Conservation (phyloP, 2,329 filamentous ascomycete genomes). For the Cladosporium sp. region DNA sequence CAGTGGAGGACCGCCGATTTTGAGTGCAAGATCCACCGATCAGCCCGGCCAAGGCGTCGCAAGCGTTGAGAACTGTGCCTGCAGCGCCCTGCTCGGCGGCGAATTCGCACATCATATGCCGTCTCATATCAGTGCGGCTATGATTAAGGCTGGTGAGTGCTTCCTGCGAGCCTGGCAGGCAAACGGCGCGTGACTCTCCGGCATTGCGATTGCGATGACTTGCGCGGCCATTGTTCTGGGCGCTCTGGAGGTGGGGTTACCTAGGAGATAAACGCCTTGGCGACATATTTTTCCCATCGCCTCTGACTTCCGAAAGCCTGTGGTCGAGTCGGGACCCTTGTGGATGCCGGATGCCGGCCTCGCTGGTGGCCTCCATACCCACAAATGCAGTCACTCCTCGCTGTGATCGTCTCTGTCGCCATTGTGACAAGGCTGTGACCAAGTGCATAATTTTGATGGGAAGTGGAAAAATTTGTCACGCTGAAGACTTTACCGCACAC, state of each 20-base stretch:
- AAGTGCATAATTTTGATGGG: neutral
- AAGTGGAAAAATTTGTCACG: neutral
- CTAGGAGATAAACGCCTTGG: neutral
- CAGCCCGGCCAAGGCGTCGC: conserved; percentile 16
- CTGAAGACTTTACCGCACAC: neutral
- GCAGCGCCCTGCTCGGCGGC: conserved; percentile 5
- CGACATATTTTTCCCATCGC: conserved; percentile 8
- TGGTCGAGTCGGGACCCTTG: neutral
- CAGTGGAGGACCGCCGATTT: conserved; percentile 17
- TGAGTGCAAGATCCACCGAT: conserved; percentile 15
- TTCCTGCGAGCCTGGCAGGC: neutral
- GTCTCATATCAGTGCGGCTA: conserved; percentile 9
- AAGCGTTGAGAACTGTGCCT: conserved; percentile 14
- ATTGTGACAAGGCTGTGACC: neutral
- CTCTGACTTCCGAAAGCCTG: neutral
- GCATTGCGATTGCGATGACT: neutral
- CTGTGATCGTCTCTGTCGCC: conserved; percentile 2
- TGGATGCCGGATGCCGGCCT: conserved; percentile 1
- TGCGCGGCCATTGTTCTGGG: conserved; percentile 7
- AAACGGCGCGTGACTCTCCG: neutral
- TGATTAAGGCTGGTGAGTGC: conserved; percentile 2
- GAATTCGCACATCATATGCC: conserved; percentile 4
- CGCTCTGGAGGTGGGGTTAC: neutral
- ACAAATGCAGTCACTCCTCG: neutral
- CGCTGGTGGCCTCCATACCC: neutral